Evolutionary conservation across 805 yeast species (phyloP).

Genomic region (Myxozyma vanderwaltii): DNA sequence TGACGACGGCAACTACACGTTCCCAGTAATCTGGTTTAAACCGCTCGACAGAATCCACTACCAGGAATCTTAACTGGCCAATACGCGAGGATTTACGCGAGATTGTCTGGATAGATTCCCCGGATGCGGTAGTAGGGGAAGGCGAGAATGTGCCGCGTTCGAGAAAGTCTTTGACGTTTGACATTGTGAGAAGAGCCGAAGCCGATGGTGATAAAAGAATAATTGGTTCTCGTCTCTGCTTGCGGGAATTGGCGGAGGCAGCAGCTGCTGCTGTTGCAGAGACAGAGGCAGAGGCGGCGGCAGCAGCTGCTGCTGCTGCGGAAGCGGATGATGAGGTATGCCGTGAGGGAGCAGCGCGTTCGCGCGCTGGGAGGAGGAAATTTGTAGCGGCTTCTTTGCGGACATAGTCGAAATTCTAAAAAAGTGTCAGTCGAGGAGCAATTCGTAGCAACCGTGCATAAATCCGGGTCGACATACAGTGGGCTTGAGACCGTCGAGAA

Average conservation of each 20-base stretch:
- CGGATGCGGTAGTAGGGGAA: conserved; percentile 38
- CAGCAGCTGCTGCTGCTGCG: neutral
- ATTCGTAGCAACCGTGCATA: neutral
- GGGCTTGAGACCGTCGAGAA: conserved; percentile 44
- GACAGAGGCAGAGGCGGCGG: neutral
- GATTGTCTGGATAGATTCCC: conserved; percentile 51
- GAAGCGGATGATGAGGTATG: neutral
- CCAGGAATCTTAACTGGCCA: conserved; percentile 64
- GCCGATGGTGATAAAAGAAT: conserved; percentile 79
- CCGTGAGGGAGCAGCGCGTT: conserved; percentile 1
- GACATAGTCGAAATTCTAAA: conserved; percentile 41
- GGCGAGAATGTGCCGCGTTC: conserved; percentile 72
- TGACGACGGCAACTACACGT: conserved; percentile 90
- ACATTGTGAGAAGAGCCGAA: conserved; percentile 65
- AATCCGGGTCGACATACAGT: conserved; percentile 15
- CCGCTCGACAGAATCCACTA: conserved; percentile 85
- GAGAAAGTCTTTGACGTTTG: conserved; percentile 67
- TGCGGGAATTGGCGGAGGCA: conserved; percentile 4
- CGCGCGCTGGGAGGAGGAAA: conserved; percentile 25
- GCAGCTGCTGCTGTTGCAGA: neutral
- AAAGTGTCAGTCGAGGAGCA: neutral
- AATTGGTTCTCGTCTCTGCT: conserved; percentile 61
- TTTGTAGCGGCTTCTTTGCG: conserved; percentile 41
- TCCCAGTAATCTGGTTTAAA: conserved; percentile 98
- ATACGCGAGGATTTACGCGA: conserved; percentile 59